Percentiles rank a stretch among this genome's conserved stretches.
Evolutionary conservation across 306 rosid genomes (phyloP).

Genomic region (Prunus dulcis): DNA sequence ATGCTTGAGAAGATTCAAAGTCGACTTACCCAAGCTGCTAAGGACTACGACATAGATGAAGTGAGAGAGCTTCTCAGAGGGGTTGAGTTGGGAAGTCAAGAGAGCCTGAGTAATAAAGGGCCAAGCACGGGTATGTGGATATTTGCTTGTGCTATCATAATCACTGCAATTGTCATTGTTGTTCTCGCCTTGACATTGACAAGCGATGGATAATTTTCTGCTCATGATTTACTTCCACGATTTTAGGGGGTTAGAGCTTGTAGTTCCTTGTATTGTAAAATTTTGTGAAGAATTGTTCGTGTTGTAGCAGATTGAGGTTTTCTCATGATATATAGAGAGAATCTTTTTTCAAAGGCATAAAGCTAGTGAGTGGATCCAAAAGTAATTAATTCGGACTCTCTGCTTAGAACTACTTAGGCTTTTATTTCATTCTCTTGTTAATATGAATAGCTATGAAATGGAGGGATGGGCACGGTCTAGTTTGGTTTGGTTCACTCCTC

Average conservation of each 20-base stretch:
- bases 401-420: background rate
- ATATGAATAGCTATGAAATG: too few relatives aligned
- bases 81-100: conserved; percentile 52
- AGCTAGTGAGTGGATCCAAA: background rate
- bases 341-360: background rate
- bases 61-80: conserved; percentile 81
- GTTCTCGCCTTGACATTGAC: conserved; percentile 70
- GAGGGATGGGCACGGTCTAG: too few relatives aligned
- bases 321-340: background rate
- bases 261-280: background rate
- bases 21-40: conserved; percentile 73
- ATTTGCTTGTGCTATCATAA: conserved; percentile 43
- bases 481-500: too few relatives aligned
- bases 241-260: background rate
- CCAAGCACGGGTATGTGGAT: conserved; percentile 39
- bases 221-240: conserved; percentile 8
- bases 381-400: background rate
- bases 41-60: conserved; percentile 72
- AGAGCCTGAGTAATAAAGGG: conserved; percentile 32
- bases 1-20: conserved; percentile 72
- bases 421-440: too few relatives aligned
- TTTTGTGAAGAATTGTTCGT: background rate
- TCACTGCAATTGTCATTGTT: conserved; percentile 55
- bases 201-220: conserved; percentile 51
- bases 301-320: background rate